Conservation (phyloP, 208 protist genomes). For the Wallacemonas collosoma region DNA sequence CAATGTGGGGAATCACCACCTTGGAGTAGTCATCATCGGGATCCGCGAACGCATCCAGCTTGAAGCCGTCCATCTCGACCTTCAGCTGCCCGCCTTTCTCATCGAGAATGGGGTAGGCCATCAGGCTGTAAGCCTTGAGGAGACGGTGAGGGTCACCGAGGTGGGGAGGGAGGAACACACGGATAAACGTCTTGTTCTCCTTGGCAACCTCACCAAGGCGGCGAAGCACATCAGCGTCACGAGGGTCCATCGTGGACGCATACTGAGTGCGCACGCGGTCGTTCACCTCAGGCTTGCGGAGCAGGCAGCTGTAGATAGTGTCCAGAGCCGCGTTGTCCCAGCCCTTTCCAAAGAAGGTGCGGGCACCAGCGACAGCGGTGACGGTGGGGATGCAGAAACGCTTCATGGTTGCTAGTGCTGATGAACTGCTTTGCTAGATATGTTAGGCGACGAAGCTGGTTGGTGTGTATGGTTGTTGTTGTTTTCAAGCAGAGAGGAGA, state of each 20-base stretch:
- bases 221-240: conserved; percentile 81
- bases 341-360: conserved; percentile 90
- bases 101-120: conserved; percentile 90
- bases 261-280: conserved; percentile 80
- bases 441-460: conserved; percentile 9
- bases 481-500: neutral
- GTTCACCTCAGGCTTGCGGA: conserved; percentile 89
- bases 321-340: conserved; percentile 91
- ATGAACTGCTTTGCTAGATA: conserved; percentile 13
- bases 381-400: conserved; percentile 68
- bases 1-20: conserved; percentile 88
- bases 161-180: conserved; percentile 84
- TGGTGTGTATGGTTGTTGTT: neutral
- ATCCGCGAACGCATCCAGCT: conserved; percentile 87
- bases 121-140: conserved; percentile 90
- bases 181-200: conserved; percentile 89
- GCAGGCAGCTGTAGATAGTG: conserved; percentile 83
- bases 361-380: conserved; percentile 40
- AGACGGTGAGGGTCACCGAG: conserved; percentile 89
- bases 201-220: conserved; percentile 78
- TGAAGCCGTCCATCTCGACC: conserved; percentile 83
- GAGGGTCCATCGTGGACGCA: conserved; percentile 86
- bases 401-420: conserved; percentile 58
- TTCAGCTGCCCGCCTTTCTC: conserved; percentile 88
- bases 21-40: conserved; percentile 91